Base-by-base conservation (phyloP, 2,329 filamentous ascomycete genomes). In the Allantophomopsis lycopodina region DNA sequence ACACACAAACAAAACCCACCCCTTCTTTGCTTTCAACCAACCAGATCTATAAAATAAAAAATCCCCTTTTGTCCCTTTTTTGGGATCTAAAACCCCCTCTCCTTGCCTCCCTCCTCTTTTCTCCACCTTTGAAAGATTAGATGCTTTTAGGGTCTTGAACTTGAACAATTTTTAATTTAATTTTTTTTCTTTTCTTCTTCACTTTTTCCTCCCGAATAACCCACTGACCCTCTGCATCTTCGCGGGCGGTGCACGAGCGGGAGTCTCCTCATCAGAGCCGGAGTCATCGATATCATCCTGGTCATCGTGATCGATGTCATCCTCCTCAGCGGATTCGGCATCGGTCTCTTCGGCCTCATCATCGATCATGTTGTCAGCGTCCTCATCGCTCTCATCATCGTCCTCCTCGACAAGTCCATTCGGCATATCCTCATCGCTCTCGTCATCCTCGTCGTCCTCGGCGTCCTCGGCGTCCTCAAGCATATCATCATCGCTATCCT, bases 401-500 rank as follows among this genome's bases (percentile, higher is more conserved):
- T 70, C 66, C 2, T 60, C 62, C 40, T 68, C 63, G 5, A 63
- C 60, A 37, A 68, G 61, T 38, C 67, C 65, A 36, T 59, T 62
- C 30, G 50, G 55, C 52, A 55, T 60, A 39, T 60, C 58, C 40
- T 55, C 46, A 14, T 57, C 55, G 39, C 50, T 52, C 7, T 50
- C 54, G 10, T 47, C 47, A 32, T 50, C 54, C 7, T 47, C 47
- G 31, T 39, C 21, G 10, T 17, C 66, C 28, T 69, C 71, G 8
- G 73, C 71, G 43, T 79, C 76, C 6, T 65, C 67, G 6, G 20
- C 18, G n/a, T 18, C 32, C 14, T 34, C 32, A 10, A 18, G 17
- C 55, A 61, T 59, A 17, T 43, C 42, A 7, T 68, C 71, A 39
- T 71, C 68, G 23, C 68, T 63, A 39, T 79, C 76, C 30, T 74